Base-by-base conservation (phyloP, 2,329 filamentous ascomycete species). In the Aspergillus felis region DNA sequence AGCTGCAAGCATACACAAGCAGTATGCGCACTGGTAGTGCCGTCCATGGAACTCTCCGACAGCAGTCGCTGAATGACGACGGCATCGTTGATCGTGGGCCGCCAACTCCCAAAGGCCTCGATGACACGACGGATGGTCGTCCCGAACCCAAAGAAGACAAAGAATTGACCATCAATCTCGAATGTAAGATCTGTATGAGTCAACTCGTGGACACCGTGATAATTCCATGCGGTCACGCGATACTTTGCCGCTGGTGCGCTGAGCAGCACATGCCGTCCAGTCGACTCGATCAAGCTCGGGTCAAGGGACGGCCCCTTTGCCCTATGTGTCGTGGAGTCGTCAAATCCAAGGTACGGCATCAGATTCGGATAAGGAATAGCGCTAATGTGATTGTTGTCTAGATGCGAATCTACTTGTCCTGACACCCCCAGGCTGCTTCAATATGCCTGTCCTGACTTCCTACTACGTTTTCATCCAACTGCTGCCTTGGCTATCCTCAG, bases 221-320 rank as follows among this genome's bases (percentile, higher is more conserved):
- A 20, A 62, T 84, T 38, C 82, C 82, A 0, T 84, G 82, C 58
- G 82, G 82, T 0, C 81, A 84, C 65, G 74, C 82, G 59, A 74
- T 80, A 35, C 79, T 84, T 74, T 84, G 82, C 64, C 70, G 75
- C 42, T 84, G 81, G 81, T 84, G 82, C 61, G 80, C 79, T 3
- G 79, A 81, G 51, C 75, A 80, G 51, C 75, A 79, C 48, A 74
- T 80, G 35, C 81, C 81, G 2, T 71, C 76, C 1, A 73, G 73
- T 64, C 68, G 74, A 56, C 64, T 70, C 28, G 76, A 79, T 63
- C 60, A 44, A 28, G 61, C 59, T 3, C 59, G 59, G 47, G 61
- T 62, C 20, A 62, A 59, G 27, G 56, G 50, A 5, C 32, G 55
- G n/a, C 59, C 63, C 12, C 55, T 46, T 2, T 72, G 70, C 57